Evolutionary conservation across 805 yeast genomes (phyloP), one percentile per base, ranked within the genome.

Genomic region (Pichia cephalocereana): DNA sequence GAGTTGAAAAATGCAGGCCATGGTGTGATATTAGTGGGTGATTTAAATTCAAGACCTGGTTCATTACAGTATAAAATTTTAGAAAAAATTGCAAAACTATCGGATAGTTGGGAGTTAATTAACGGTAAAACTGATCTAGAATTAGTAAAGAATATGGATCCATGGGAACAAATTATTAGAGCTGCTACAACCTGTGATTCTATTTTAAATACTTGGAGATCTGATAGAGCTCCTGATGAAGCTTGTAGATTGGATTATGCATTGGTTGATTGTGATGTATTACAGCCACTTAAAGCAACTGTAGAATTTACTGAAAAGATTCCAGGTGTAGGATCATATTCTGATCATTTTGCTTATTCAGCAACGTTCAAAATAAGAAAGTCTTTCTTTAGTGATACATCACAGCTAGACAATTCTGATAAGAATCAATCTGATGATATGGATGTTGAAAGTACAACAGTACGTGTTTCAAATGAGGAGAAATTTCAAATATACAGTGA

Each of bases 161-260:
- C 87, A 0, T 55, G 68, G 32, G 76, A 77, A 19, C 98, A 93
- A 62, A 72, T 93, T 38, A 62, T 60, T 8, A 54, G 68, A 19
- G 96, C 87, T 7, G 97, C 96, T 1, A 79, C 85, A 7, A 93
- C 99, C 0, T 89, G 98, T 64, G 96, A 93, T 60, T 86, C 96
- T 1, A 72, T 70, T 15, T 68, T 90, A 48, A 91, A 93, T 60
- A 86, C 96, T 2, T 93, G 96, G 96, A 74, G 98, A 53, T 69
- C 68, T 38, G 58, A 67, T 42, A 63, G 82, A 31, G 56, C 66
- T 19, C 70, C 74, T 0, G 72, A 75, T 45, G 89, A 86, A 52
- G 97, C 98, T 2, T 83, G 91, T 57, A 71, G 99, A 40, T 70
- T 93, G 44, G 99, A 93, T 60, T 93, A 91, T 61, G 95, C 96